phyloP scores from a whole-genome alignment of 2,329 filamentous ascomycete species.

The Didymella sp. region DNA sequence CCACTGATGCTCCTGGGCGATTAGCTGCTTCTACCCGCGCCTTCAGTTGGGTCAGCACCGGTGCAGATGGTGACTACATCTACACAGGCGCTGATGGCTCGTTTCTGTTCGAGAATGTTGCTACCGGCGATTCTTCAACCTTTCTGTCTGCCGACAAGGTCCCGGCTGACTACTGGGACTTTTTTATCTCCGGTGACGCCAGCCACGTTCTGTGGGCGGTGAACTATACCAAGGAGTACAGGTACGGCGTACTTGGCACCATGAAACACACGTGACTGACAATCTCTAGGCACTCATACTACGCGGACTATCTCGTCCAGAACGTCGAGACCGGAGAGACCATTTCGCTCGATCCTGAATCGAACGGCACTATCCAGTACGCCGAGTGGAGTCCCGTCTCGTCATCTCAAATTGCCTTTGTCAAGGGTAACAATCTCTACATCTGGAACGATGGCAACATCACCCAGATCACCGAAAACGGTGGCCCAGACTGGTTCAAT shows the following conservation, averaged over 20 bases:
- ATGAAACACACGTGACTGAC: background rate
- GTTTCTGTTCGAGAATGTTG: slow-evolving; percentile 67
- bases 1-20: slow-evolving; percentile 54
- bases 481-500: slow-evolving; percentile 68
- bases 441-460: slow-evolving; percentile 63
- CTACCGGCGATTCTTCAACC: slow-evolving; percentile 62
- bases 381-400: slow-evolving; percentile 65
- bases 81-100: slow-evolving; percentile 59
- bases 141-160: slow-evolving; percentile 67
- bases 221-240: slow-evolving; percentile 72
- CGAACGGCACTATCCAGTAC: slow-evolving; percentile 71
- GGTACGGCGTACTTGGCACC: background rate
- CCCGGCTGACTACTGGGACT: slow-evolving; percentile 62
- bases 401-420: slow-evolving; percentile 69
- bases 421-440: slow-evolving; percentile 71
- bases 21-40: slow-evolving; percentile 55
- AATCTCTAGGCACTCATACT: slow-evolving; percentile 65
- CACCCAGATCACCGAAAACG: slow-evolving; percentile 65
- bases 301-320: slow-evolving; percentile 70
- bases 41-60: slow-evolving; percentile 64
- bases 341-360: slow-evolving; percentile 64
- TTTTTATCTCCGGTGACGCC: slow-evolving; percentile 67
- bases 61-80: slow-evolving; percentile 68
- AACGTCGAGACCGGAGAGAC: slow-evolving; percentile 65
- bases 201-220: slow-evolving; percentile 67